Percentiles rank a stretch among this genome's conserved stretches.
Evolutionary conservation across 495 filamentous ascomycete species (phyloP).

Genomic region (Neurospora tetrasperma): DNA sequence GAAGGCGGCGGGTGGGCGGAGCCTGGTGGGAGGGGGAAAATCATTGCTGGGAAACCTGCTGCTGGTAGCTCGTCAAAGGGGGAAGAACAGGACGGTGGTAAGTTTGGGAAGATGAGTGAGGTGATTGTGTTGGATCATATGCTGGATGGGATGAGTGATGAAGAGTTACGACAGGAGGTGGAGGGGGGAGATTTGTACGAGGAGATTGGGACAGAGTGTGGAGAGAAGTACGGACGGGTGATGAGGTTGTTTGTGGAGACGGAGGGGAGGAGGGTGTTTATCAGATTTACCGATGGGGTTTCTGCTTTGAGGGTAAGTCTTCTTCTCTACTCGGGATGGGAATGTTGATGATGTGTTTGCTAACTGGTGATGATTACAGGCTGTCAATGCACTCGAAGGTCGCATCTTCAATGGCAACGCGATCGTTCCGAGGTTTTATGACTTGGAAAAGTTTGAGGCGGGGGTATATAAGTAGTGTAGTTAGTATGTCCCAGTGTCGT

Average conservation of each 20-base stretch:
- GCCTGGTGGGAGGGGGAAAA: conserved; percentile 61
- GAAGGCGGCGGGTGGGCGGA: conserved; percentile 70
- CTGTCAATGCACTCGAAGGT: conserved; percentile 78
- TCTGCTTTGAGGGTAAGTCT: conserved; percentile 67
- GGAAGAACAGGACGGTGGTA: conserved; percentile 37
- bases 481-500: not conserved
- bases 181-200: conserved; percentile 64
- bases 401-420: conserved; percentile 77
- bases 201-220: conserved; percentile 91
- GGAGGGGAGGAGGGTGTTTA: conserved; percentile 57
- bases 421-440: conserved; percentile 69
- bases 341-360: not conserved
- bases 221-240: conserved; percentile 78
- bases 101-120: conserved; percentile 65
- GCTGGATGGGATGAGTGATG: conserved; percentile 62
- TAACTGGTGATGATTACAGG: conserved; percentile 36
- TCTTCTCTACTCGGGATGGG: not conserved
- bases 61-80: conserved; percentile 10
- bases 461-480: conserved; percentile 45
- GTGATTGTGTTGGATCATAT: conserved; percentile 74
- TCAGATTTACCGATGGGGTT: conserved; percentile 75
- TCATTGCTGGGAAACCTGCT: conserved; percentile 54
- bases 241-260: conserved; percentile 69
- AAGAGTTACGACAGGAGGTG: conserved; percentile 47
- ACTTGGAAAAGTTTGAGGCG: conserved; percentile 67